Conservation (phyloP, 306 rosid genomes). For the Vigna angularis region DNA sequence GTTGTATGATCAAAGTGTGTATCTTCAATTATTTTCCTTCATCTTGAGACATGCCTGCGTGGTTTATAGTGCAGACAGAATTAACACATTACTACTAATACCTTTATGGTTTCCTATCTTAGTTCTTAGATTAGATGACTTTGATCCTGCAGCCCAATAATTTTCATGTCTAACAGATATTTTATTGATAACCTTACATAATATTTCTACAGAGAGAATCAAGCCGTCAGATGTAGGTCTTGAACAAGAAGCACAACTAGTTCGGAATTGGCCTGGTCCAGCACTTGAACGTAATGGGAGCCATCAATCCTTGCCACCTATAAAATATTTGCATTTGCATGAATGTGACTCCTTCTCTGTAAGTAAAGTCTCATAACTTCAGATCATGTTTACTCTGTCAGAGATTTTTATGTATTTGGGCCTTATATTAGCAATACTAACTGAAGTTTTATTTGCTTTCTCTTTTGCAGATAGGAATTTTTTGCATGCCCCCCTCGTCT, state of each 20-base stretch:
- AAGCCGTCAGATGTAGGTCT: constrained; percentile 60
- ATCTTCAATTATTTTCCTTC: neutral
- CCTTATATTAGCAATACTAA: constrained; percentile 17
- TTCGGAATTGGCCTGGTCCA: constrained; percentile 75
- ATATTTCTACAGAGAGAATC: constrained; percentile 46
- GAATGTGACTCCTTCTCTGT: constrained; percentile 92
- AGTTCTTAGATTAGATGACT: constrained; percentile 35
- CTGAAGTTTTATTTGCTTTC: constrained; percentile 14
- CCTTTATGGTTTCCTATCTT: constrained; percentile 30
- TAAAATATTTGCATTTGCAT: constrained; percentile 89
- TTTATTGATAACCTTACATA: constrained; percentile 8
- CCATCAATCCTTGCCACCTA: constrained; percentile 72
- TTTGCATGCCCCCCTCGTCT: constrained; percentile 93
- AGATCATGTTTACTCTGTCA: constrained; percentile 12
- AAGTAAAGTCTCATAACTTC: constrained; percentile 49
- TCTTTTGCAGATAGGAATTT: constrained; percentile 82
- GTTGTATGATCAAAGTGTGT: constrained; percentile 1
- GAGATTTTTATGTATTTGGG: constrained; percentile 21
- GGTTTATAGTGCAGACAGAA: constrained; percentile 7
- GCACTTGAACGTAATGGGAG: constrained; percentile 60
- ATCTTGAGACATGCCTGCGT: neutral
- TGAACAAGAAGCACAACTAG: constrained; percentile 73
- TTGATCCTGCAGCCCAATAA: constrained; percentile 2
- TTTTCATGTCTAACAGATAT: constrained; percentile 2
- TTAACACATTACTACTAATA: neutral